These are phyloP conservation scores for Paxillus involutus DNA, from an alignment of 768 basidiomycete genomes.

Conservation along the genomic window DNA sequence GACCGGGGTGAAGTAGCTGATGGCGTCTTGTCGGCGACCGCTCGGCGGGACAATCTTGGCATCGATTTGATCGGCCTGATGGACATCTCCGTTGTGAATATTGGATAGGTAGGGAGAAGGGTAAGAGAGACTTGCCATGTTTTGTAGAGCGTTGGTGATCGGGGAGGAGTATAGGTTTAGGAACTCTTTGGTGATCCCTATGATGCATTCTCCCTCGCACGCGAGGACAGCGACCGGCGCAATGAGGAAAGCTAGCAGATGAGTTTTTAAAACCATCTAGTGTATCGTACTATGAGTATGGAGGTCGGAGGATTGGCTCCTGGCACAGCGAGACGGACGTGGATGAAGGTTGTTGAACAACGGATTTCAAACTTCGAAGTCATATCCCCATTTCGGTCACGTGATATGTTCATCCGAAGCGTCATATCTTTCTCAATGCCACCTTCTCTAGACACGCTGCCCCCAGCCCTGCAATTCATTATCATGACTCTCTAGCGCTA, in stretches of 20 bases:
- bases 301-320: background rate
- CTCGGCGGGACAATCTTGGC: constrained; percentile 30
- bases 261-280: constrained; percentile 19
- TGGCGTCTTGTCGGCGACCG: constrained; percentile 21
- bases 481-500: too few species aligned
- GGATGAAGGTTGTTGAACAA: too few species aligned
- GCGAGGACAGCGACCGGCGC: constrained; percentile 43
- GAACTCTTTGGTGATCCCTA: constrained; percentile 56
- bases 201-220: constrained; percentile 73
- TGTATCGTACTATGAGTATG: background rate
- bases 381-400: too few species aligned
- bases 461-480: too few species aligned
- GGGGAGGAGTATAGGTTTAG: constrained; percentile 48
- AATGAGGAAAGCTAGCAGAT: constrained; percentile 24
- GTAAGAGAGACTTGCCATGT: constrained; percentile 40
- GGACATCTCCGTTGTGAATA: constrained; percentile 1
- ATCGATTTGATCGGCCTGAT: constrained; percentile 38
- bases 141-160: constrained; percentile 36
- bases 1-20: constrained; percentile 47
- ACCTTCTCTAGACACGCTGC: too few species aligned
- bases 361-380: too few species aligned
- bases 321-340: constrained; percentile 9
- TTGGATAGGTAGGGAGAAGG: background rate
- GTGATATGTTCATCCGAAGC: too few species aligned
- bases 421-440: too few species aligned